Evolutionary conservation across 75 land plant genomes (phyloP).

Genomic region (Larix kaempferi): DNA sequence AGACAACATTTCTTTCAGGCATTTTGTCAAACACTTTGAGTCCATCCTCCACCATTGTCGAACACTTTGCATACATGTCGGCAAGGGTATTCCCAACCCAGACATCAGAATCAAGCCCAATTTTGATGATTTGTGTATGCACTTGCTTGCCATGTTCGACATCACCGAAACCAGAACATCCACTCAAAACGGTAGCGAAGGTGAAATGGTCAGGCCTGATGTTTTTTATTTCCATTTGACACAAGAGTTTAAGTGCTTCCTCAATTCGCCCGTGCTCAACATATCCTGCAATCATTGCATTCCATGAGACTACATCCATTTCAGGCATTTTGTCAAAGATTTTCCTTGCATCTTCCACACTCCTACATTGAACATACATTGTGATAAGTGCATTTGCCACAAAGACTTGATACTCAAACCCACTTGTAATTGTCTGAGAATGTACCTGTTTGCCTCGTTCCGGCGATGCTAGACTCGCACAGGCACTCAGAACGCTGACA

Average conservation of each 20-base stretch:
- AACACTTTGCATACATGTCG: slow-evolving; percentile 48
- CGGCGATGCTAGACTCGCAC: slow-evolving; percentile 11
- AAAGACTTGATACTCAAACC: neutral
- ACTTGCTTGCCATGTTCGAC: slow-evolving; percentile 27
- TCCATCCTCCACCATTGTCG: slow-evolving; percentile 35
- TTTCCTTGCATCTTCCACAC: slow-evolving; percentile 10
- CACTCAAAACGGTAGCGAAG: slow-evolving; percentile 29
- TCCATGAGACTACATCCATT: slow-evolving; percentile 49
- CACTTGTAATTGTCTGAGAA: slow-evolving; percentile 4
- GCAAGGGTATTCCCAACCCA: slow-evolving; percentile 30
- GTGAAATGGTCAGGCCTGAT: slow-evolving; percentile 37
- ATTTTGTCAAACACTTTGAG: slow-evolving; percentile 10
- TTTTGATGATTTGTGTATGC: slow-evolving; percentile 25
- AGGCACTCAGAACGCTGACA: slow-evolving; percentile 29
- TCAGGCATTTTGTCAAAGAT: slow-evolving; percentile 18
- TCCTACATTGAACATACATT: neutral
- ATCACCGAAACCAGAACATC: slow-evolving; percentile 36
- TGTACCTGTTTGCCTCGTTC: slow-evolving; percentile 23
- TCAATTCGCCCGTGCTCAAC: slow-evolving; percentile 26
- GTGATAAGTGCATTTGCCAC: slow-evolving; percentile 9
- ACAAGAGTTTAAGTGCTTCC: slow-evolving; percentile 44
- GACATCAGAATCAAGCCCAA: slow-evolving; percentile 25
- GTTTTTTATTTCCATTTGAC: slow-evolving; percentile 36
- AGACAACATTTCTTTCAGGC: neutral
- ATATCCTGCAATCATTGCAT: slow-evolving; percentile 50